Conservation (phyloP, 148 eudicot species). For the Chenopodium berlandieri region DNA sequence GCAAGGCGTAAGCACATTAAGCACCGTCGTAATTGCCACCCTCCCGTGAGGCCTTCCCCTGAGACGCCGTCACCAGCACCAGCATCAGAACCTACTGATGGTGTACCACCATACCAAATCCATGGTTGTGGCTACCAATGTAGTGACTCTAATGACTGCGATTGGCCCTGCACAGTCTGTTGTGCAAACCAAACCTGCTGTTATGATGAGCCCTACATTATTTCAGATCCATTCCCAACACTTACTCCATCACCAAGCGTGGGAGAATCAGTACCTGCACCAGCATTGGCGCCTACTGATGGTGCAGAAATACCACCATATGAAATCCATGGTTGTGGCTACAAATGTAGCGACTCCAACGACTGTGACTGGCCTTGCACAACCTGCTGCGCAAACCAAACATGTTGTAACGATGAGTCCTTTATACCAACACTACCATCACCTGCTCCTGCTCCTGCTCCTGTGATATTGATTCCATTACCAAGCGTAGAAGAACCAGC, state of each 20-base stretch:
- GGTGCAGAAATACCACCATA: slow-evolving; percentile 18
- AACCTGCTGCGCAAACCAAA: slow-evolving; percentile 10
- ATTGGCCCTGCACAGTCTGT: slow-evolving; percentile 21
- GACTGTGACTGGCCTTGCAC: slow-evolving; percentile 29
- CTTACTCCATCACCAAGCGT: neutral
- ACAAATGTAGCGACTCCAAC: slow-evolving; percentile 18
- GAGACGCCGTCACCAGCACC: slow-evolving; percentile 2
- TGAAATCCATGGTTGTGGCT: slow-evolving; percentile 24
- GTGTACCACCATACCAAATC: slow-evolving; percentile 20
- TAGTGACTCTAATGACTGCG: slow-evolving; percentile 25
- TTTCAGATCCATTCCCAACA: slow-evolving; percentile 3
- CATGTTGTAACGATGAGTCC: slow-evolving; percentile 21
- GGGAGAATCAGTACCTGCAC: neutral
- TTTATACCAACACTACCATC: neutral
- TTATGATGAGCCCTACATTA: slow-evolving; percentile 12
- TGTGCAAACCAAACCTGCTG: slow-evolving; percentile 20
- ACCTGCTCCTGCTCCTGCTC: neutral
- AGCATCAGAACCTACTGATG: slow-evolving; percentile 1
- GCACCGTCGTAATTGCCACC: neutral
- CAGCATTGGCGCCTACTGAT: neutral
- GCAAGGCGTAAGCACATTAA: slow-evolving; percentile 13
- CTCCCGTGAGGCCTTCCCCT: neutral
- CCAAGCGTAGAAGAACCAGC: neutral
- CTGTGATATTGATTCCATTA: neutral
- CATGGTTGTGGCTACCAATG: slow-evolving; percentile 29